Conservation (phyloP, 2,329 filamentous ascomycete genomes). For the Escovopsis sp. region DNA sequence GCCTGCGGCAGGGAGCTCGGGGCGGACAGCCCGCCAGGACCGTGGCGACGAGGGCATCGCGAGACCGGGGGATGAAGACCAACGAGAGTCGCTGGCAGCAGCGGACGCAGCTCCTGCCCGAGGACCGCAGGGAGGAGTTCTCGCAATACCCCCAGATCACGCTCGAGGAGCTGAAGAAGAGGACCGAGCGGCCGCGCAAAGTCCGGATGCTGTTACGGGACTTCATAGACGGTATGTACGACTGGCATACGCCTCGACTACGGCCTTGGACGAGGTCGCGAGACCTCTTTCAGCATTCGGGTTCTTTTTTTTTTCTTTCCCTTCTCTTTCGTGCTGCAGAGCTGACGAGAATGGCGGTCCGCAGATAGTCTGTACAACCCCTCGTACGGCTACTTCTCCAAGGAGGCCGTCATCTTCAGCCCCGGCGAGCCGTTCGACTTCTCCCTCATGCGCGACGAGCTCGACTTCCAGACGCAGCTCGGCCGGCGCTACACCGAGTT, state of each 20-base stretch:
- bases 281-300: not conserved
- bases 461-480: constrained; percentile 65
- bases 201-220: constrained; percentile 97
- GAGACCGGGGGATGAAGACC: constrained; percentile 26
- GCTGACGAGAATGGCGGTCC: not conserved
- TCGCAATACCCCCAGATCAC: constrained; percentile 73
- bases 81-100: constrained; percentile 76
- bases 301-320: not conserved
- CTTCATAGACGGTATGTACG: constrained; percentile 72
- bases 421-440: constrained; percentile 89
- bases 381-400: constrained; percentile 89
- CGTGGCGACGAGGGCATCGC: constrained; percentile 17
- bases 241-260: constrained; percentile 3
- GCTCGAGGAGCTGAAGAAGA: constrained; percentile 56
- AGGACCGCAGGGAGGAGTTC: constrained; percentile 70
- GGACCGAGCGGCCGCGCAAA: constrained; percentile 62
- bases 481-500: constrained; percentile 76
- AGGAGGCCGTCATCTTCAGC: constrained; percentile 90
- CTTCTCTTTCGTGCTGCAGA: not conserved
- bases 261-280: no score
- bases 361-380: constrained; percentile 92
- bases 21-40: constrained; percentile 7
- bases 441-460: constrained; percentile 63
- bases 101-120: constrained; percentile 56
- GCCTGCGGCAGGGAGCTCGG: constrained; percentile 1